phyloP scores from a whole-genome alignment of 345 rosid genomes.

The Hibiscus tridactylites region DNA sequence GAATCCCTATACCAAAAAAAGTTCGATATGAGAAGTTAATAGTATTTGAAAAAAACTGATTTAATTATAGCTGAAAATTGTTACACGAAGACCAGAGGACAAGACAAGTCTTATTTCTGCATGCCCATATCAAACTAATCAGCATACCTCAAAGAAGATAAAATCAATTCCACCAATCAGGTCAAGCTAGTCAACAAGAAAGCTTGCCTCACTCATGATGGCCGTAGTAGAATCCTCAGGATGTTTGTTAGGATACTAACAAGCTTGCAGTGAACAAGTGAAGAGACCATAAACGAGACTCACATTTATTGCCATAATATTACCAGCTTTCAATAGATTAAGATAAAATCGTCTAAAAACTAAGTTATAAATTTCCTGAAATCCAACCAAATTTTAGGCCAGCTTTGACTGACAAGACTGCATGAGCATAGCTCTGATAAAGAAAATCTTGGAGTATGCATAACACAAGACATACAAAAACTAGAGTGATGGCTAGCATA shows the following conservation, averaged over 20 bases:
- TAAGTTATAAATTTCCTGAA: not conserved
- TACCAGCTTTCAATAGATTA: not conserved
- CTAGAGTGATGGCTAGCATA: too few relatives aligned
- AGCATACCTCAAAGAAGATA: constrained; percentile 77
- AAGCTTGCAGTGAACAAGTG: constrained; percentile 77
- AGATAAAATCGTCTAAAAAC: not conserved
- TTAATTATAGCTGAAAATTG: not conserved
- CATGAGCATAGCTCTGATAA: too few relatives aligned
- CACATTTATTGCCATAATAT: not conserved
- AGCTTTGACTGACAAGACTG: too few relatives aligned
- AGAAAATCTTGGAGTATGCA: too few relatives aligned
- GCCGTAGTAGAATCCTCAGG: constrained; percentile 41
- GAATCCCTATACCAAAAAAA: too few relatives aligned
- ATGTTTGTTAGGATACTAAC: constrained; percentile 80
- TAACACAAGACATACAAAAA: too few relatives aligned
- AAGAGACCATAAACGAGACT: not conserved
- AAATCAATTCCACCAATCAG: constrained; percentile 92
- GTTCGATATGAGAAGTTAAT: too few relatives aligned
- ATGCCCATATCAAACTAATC: not conserved
- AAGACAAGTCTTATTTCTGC: not conserved
- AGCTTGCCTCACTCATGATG: constrained; percentile 29
- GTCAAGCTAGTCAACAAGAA: constrained; percentile 26
- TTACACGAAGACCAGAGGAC: not conserved
- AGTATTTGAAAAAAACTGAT: not conserved
- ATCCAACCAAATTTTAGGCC: not conserved